Evolutionary conservation across 2,329 filamentous ascomycete genomes (phyloP).

Genomic region (Aureobasidium melanogenum): DNA sequence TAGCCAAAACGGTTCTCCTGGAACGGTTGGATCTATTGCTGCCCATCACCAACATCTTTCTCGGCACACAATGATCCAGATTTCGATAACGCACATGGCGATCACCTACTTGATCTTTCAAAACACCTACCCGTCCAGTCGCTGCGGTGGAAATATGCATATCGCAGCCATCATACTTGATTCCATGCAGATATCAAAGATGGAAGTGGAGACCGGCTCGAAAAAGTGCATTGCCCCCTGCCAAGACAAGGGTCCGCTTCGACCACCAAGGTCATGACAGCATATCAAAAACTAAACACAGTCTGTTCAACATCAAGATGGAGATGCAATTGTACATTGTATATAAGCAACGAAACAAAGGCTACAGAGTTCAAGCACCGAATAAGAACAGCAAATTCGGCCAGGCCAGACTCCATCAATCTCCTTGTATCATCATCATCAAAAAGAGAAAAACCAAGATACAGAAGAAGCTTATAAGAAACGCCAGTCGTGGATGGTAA

Average conservation of each 20-base stretch:
- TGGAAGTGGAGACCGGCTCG: not conserved
- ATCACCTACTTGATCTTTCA: not conserved
- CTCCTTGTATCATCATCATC: not conserved
- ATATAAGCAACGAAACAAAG: constrained; percentile 8
- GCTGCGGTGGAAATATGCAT: too few species aligned
- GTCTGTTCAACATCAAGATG: not conserved
- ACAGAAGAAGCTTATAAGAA: not conserved
- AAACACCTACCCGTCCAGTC: not conserved
- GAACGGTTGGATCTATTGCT: not conserved
- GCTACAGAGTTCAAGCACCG: not conserved
- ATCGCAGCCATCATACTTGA: too few species aligned
- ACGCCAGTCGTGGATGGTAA: not conserved
- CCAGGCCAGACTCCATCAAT: not conserved
- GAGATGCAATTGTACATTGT: constrained; percentile 4
- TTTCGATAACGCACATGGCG: too few species aligned
- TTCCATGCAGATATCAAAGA: too few species aligned
- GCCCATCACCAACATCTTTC: not conserved
- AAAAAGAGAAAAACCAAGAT: constrained; percentile 2
- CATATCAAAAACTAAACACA: not conserved
- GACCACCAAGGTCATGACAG: not conserved
- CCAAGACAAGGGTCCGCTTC: not conserved
- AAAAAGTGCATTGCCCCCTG: not conserved
- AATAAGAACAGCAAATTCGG: not conserved
- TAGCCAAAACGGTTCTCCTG: constrained; percentile 10
- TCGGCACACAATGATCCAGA: not conserved